A percentile compares a stretch with the other conserved stretches of the same genome.
Conservation (phyloP, 352 stramenopile species). For the Phytophthora cryptogea region DNA sequence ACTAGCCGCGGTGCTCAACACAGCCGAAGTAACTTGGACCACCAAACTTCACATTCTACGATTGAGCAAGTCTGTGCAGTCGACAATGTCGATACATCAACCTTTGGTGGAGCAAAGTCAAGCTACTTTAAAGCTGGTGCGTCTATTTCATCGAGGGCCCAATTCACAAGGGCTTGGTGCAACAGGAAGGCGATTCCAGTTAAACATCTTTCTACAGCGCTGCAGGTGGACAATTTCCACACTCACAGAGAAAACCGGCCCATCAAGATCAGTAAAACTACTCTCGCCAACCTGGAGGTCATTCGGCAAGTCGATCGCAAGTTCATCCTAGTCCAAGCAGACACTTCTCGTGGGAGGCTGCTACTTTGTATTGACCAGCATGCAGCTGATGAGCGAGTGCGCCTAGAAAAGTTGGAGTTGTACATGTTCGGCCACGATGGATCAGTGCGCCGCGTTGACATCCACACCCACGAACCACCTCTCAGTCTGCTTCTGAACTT, state of each 20-base stretch:
- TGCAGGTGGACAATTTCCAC: conserved; percentile 44
- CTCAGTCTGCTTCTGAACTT: conserved; percentile 62
- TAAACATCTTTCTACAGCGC: conserved; percentile 13
- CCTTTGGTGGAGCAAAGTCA: conserved; percentile 6
- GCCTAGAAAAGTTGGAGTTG: conserved; percentile 82
- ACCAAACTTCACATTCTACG: not conserved
- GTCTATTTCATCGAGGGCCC: conserved; percentile 1
- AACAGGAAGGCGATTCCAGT: conserved; percentile 2
- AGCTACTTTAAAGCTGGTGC: conserved; percentile 20
- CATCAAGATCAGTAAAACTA: conserved; percentile 71
- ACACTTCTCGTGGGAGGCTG: conserved; percentile 31
- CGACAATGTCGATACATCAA: not conserved
- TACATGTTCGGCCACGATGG: conserved; percentile 62
- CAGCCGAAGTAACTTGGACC: not conserved
- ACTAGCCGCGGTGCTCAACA: not conserved
- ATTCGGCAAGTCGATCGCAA: conserved; percentile 91
- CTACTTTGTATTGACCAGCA: conserved; percentile 91
- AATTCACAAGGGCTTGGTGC: conserved; percentile 7
- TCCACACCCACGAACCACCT: conserved; percentile 54
- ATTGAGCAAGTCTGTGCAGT: not conserved
- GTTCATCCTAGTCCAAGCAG: conserved; percentile 84
- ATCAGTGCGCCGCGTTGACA: conserved; percentile 55
- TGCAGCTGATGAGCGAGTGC: conserved; percentile 89
- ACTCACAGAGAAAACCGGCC: conserved; percentile 19
- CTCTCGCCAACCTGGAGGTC: conserved; percentile 68